Evolutionary conservation across 176 grass and related monocot species (phyloP).

Genomic region (Eremochloa ophiuroides): DNA sequence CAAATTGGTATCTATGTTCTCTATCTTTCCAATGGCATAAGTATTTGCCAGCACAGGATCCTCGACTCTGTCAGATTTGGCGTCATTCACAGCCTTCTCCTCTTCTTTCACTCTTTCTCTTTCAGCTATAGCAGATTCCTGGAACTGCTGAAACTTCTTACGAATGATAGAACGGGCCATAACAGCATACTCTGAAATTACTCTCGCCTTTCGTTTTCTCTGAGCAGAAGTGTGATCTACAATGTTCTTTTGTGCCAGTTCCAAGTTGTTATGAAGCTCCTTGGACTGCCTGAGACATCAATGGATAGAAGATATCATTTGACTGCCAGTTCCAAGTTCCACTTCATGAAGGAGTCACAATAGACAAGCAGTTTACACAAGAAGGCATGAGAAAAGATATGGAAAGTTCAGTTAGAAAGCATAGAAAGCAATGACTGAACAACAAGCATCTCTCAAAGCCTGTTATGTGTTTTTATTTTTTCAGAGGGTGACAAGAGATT

Average conservation of each 20-base stretch:
- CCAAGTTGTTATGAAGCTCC: constrained; percentile 49
- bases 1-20: constrained; percentile 13
- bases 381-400: constrained; percentile 12
- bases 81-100: constrained; percentile 5
- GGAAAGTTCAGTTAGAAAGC: background rate
- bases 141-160: constrained; percentile 51
- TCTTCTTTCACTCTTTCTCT: constrained; percentile 37
- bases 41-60: background rate
- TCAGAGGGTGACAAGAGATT: background rate
- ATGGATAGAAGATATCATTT: constrained; percentile 4
- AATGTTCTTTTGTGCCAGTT: constrained; percentile 53
- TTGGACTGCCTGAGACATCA: constrained; percentile 57
- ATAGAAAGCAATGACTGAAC: constrained; percentile 6
- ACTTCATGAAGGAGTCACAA: constrained; percentile 6
- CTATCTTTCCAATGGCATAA: constrained; percentile 3
- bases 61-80: constrained; percentile 28
- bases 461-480: background rate
- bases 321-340: background rate
- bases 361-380: background rate
- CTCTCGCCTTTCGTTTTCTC: constrained; percentile 57
- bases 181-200: constrained; percentile 52
- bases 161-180: constrained; percentile 60
- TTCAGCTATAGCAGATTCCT: constrained; percentile 52
- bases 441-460: background rate
- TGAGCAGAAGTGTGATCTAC: constrained; percentile 41